These are phyloP conservation scores for Sugiyamaella grinbergsii DNA, from an alignment of 1,139 yeast genomes.

Conservation along the genomic window DNA sequence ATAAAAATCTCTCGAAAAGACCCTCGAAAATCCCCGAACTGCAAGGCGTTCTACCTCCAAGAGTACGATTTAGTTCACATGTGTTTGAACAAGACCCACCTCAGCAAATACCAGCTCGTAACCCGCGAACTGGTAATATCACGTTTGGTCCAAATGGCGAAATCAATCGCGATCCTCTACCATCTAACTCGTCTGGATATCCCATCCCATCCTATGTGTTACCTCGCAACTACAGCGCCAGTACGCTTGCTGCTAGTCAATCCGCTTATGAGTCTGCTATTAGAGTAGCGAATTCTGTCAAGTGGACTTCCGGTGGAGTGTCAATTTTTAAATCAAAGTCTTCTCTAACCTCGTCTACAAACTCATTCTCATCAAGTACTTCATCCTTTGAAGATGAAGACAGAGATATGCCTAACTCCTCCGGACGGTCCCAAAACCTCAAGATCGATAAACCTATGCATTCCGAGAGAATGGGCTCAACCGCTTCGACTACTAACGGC, in stretches of 20 bases:
- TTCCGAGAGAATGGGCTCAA: conserved; percentile 26
- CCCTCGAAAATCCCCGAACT: conserved; percentile 48
- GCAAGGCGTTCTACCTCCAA: conserved; percentile 34
- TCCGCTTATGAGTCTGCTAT: conserved; percentile 41
- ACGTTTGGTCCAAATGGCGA: conserved; percentile 49
- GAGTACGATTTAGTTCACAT: conserved; percentile 74
- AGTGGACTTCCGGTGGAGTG: conserved; percentile 21
- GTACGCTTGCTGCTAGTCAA: conserved; percentile 35
- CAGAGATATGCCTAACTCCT: neutral
- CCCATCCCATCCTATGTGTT: conserved; percentile 46
- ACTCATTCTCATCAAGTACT: neutral
- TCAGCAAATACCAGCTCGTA: conserved; percentile 88
- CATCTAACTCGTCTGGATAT: conserved; percentile 31
- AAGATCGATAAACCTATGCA: conserved; percentile 35
- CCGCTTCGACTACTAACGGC: conserved; percentile 30
- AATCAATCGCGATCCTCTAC: conserved; percentile 31
- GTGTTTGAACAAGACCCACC: conserved; percentile 80
- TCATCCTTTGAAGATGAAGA: conserved; percentile 35
- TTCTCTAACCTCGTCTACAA: conserved; percentile 16
- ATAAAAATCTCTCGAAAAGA: conserved; percentile 50
- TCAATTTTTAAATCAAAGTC: conserved; percentile 15
- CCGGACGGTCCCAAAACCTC: conserved; percentile 11
- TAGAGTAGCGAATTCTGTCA: conserved; percentile 38
- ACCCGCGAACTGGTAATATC: conserved; percentile 80
- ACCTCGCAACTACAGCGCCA: conserved; percentile 35